A percentile compares a stretch with the other conserved stretches of the same genome.
phyloP scores from a whole-genome alignment of 2,329 filamentous ascomycete species.

The Talaromyces sp. region DNA sequence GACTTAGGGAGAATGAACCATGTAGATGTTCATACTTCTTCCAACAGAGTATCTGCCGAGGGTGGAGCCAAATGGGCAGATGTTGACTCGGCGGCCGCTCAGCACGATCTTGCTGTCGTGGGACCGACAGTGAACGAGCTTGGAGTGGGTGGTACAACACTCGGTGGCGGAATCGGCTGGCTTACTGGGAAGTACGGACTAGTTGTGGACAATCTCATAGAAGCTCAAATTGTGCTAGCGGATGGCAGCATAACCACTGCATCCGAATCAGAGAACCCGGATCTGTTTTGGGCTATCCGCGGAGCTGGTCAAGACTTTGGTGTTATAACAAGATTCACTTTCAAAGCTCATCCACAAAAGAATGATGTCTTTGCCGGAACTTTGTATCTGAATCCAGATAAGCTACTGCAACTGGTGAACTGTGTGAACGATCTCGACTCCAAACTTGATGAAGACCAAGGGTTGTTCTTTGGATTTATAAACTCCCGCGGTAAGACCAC shows the following conservation, averaged over 20 bases:
- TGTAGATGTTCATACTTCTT: slow-evolving; percentile 48
- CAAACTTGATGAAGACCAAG: slow-evolving; percentile 46
- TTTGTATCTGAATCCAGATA: slow-evolving; percentile 48
- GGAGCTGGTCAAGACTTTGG: slow-evolving; percentile 38
- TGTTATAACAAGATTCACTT: slow-evolving; percentile 37
- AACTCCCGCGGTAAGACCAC: slow-evolving; percentile 60
- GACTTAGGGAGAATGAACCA: slow-evolving; percentile 53
- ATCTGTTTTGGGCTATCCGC: slow-evolving; percentile 36
- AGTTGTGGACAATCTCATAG: slow-evolving; percentile 50
- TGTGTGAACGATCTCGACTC: slow-evolving; percentile 53
- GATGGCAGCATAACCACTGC: slow-evolving; percentile 32
- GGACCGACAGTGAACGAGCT: slow-evolving; percentile 38
- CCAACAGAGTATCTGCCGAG: slow-evolving; percentile 48
- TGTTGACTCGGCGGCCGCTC: slow-evolving; percentile 52
- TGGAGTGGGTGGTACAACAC: slow-evolving; percentile 39
- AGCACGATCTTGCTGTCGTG: slow-evolving; percentile 48
- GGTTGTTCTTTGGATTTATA: slow-evolving; percentile 60
- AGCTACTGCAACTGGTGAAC: slow-evolving; percentile 55
- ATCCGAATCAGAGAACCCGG: slow-evolving; percentile 27
- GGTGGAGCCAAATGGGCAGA: slow-evolving; percentile 57
- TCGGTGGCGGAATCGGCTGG: slow-evolving; percentile 37
- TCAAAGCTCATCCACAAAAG: slow-evolving; percentile 35
- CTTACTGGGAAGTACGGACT: slow-evolving; percentile 51
- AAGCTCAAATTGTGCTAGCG: slow-evolving; percentile 48
- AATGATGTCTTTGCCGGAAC: slow-evolving; percentile 55